Percentiles rank a stretch among this genome's conserved stretches.
Evolutionary conservation across 2,329 filamentous ascomycete species (phyloP).

Genomic region (Intubia oerlemansii): DNA sequence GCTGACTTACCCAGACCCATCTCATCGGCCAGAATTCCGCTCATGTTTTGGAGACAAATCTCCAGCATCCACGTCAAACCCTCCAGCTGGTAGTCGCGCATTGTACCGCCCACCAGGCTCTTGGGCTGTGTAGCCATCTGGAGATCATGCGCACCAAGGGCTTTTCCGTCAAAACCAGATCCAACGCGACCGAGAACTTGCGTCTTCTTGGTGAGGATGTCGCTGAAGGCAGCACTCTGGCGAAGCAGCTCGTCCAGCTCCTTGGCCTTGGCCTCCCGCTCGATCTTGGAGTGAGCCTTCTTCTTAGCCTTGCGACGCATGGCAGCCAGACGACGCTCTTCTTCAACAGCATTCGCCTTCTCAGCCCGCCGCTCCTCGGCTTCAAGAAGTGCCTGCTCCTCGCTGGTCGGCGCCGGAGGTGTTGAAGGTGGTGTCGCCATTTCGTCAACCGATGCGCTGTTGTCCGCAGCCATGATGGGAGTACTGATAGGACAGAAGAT

Average conservation of each 20-base stretch:
- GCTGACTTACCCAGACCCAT: conserved; percentile 47
- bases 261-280: conserved; percentile 34
- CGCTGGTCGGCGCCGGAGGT: too few relatives aligned
- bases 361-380: conserved; percentile 24
- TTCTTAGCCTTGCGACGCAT: conserved; percentile 24
- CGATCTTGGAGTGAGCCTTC: conserved; percentile 24
- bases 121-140: conserved; percentile 70
- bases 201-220: conserved; percentile 42
- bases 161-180: conserved; percentile 35
- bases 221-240: conserved; percentile 38
- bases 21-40: conserved; percentile 79
- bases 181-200: conserved; percentile 40
- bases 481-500: too few relatives aligned
- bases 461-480: too few relatives aligned
- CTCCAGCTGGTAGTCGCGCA: conserved; percentile 88
- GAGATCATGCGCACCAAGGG: conserved; percentile 42
- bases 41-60: conserved; percentile 57
- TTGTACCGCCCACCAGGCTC: conserved; percentile 66
- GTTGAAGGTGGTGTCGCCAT: too few relatives aligned
- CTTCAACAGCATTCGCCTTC: conserved; percentile 22
- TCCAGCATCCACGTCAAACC: conserved; percentile 93
- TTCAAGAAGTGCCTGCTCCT: conserved; percentile 5
- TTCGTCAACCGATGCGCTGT: too few relatives aligned
- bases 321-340: conserved; percentile 20
- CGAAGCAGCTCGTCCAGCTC: conserved; percentile 36